Evolutionary conservation across 306 rosid genomes (phyloP).

Genomic region (Alnus glutinosa): DNA sequence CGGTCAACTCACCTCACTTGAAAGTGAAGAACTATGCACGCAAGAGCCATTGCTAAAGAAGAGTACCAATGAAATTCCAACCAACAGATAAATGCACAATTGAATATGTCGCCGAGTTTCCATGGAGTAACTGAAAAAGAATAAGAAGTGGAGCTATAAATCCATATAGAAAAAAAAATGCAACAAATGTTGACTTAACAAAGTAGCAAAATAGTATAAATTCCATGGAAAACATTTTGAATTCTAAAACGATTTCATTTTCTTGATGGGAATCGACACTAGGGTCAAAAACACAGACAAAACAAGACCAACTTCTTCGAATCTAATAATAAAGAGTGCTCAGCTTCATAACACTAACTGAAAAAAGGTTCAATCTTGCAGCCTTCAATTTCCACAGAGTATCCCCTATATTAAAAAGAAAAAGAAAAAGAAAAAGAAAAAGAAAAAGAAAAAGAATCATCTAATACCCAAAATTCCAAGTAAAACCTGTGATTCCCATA

Average conservation of each 20-base stretch:
- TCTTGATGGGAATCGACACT: neutral
- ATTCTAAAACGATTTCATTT: neutral
- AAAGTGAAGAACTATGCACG: constrained; percentile 35
- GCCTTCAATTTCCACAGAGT: too few species aligned
- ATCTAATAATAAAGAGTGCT: too few species aligned
- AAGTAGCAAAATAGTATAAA: too few species aligned
- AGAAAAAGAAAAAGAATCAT: too few species aligned
- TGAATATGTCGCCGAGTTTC: constrained; percentile 25
- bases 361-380: too few species aligned
- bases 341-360: too few species aligned
- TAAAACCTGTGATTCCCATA: too few species aligned
- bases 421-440: too few species aligned
- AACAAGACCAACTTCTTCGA: too few species aligned
- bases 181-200: neutral
- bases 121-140: constrained; percentile 41
- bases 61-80: constrained; percentile 39
- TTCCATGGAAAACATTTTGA: neutral
- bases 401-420: too few species aligned
- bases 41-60: constrained; percentile 32
- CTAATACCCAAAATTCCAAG: too few species aligned
- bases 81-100: constrained; percentile 29
- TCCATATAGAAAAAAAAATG: neutral
- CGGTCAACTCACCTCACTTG: constrained; percentile 50
- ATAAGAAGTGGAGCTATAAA: constrained; percentile 22
- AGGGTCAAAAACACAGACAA: too few species aligned